A percentile compares a stretch with the other conserved stretches of the same genome.
Conservation (phyloP, 257 asterid species). For the Solanum sejunctum region DNA sequence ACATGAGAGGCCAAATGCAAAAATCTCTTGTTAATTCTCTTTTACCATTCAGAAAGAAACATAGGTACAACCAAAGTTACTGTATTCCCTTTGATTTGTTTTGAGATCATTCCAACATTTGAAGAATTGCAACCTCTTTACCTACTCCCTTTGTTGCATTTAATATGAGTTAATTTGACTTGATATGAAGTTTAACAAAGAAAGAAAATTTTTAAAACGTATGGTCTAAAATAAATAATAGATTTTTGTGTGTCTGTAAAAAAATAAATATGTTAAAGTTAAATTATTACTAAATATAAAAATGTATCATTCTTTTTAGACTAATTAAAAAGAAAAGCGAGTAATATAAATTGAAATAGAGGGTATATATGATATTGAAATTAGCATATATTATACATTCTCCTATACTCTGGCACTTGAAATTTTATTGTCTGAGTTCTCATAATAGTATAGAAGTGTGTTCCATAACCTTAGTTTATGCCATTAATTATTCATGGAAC, state of each 20-base stretch:
- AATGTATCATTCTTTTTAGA: too few relatives aligned
- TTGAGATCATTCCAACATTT: background rate
- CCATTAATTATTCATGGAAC: background rate
- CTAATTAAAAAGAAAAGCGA: too few relatives aligned
- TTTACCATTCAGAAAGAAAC: slow-evolving; percentile 61
- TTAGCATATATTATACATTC: background rate
- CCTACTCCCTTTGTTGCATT: too few relatives aligned
- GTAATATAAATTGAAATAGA: too few relatives aligned
- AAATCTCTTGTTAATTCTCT: slow-evolving; percentile 59
- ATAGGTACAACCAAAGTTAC: slow-evolving; percentile 24
- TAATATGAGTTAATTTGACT: too few relatives aligned
- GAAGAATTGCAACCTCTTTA: background rate
- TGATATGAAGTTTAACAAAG: too few relatives aligned
- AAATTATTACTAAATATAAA: too few relatives aligned
- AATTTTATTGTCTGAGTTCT: background rate
- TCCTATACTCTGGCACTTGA: background rate
- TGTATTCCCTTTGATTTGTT: background rate
- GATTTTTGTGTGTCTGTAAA: too few relatives aligned
- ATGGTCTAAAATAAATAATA: too few relatives aligned
- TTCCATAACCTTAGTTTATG: background rate
- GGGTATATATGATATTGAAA: background rate
- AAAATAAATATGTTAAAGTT: too few relatives aligned
- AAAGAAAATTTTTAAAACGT: too few relatives aligned
- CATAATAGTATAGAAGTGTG: background rate
- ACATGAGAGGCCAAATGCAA: slow-evolving; percentile 82